Evolutionary conservation across 495 filamentous ascomycete genomes (phyloP), one percentile per base, ranked within the genome.

Genomic region (Halenospora varia): DNA sequence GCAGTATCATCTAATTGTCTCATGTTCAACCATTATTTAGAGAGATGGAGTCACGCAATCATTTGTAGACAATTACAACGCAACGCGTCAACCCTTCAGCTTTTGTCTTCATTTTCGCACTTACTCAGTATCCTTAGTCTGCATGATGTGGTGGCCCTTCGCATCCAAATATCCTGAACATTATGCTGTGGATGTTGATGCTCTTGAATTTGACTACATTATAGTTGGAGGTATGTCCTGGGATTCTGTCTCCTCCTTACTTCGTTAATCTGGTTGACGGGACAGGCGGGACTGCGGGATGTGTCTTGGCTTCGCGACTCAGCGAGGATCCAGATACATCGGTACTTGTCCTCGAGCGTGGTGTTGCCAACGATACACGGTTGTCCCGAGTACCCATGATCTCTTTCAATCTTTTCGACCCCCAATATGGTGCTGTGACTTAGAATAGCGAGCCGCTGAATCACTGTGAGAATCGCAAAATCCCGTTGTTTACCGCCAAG

Each of bases 261-360:
- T 20, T 18, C 17, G 48, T 24, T 42, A 61, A 18, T 26, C 41
- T 49, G n/a, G n/a, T n/a, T n/a, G n/a, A n/a, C n/a, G n/a, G 52
- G 25, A 18, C 49, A 65, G 68, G 75, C 41, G 78, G 77, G 2
- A 77, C 77, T 41, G 70, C 73, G 11, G 78, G 76, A 42, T 76
- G 74, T 51, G 76, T 77, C 19, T 55, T 81, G n/a, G 77, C 78
- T 48, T 72, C 70, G 42, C 74, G 76, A 26, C 70, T 81, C 13
- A 74, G 75, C 39, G 75, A 76, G 56, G 72, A 79, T 56, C 65
- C 65, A n/a, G 65, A 69, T 48, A 66, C 70, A 6, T 68, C 68
- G 1, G 70, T 81, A n/a, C 71, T 81, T 19, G 55, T 81, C 15
- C 61, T 81, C 17, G 77, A 80, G 59, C 75, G 73, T 8, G 77